Evolutionary conservation across 129 eudicot genomes (phyloP), one percentile per base, ranked within the genome.

Genomic region (Helichrysum umbraculigerum): DNA sequence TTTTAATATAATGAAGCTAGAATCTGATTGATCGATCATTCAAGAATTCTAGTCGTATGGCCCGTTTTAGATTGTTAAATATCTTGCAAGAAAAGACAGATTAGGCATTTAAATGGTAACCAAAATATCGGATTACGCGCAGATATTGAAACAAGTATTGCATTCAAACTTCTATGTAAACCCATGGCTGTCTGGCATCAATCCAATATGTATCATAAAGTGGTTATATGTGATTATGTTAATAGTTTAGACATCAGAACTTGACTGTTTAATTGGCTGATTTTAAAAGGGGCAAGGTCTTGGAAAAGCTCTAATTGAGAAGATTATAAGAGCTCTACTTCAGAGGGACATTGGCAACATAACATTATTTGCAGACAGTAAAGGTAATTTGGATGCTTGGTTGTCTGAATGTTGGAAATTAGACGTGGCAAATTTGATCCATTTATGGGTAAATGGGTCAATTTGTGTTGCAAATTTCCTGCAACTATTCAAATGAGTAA

Each of bases 311-410:
- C 89, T 94, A 37, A 82, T 91, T 35, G 98, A 94, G 85, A 94
- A 89, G 88, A 68, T 91, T 75, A 89, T 91, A 70, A 86, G 92
- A 73, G 85, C 97, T 78, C 90, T 94, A 72, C 86, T 94, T 72
- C 97, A 94, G 70, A 85, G 96, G 81, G 98, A 94, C 84, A 94
- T 94, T 72, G 98, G 98, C 59, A 94, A 94, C 72, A 94, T 94
- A 65, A 81, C 96, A 28, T 81, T 90, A 17, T 90, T 90, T 84
- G 92, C 96, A 37, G 96, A 90, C 73, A 88, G 91, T 80, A 81
- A 87, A 88, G 93, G 96, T 90, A 82, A 47, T 42, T 22, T 17
- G 6, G 21, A 28, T 1, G 17, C 44, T 68, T 62, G 28, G 61
- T 41, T 62, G 70, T 61, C 39, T 30, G 34, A 60, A 61, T 61